Evolutionary conservation across 805 yeast species (phyloP).

Genomic region (Hanseniaspora guilliermondii): DNA sequence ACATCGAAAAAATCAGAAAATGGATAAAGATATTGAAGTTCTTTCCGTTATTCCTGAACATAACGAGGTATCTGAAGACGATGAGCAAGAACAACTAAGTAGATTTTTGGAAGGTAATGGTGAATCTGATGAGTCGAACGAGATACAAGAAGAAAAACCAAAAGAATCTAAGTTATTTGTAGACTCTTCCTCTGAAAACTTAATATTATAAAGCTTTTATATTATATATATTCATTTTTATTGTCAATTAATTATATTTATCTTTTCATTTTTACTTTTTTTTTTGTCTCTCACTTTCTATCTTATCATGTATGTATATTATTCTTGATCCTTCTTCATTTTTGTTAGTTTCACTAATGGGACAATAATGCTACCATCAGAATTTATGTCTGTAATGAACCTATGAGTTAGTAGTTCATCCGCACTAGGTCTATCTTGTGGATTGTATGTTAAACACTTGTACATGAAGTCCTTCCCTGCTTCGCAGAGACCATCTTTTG

Average conservation of each 20-base stretch:
- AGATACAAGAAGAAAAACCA: background rate
- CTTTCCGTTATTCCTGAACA: background rate
- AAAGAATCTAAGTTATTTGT: background rate
- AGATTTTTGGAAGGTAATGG: slow-evolving; percentile 10
- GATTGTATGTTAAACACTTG: slow-evolving; percentile 70
- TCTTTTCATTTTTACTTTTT: too few relatives aligned
- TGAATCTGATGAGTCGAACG: background rate
- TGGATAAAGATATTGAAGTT: background rate
- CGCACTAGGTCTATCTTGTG: slow-evolving; percentile 70
- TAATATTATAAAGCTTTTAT: too few relatives aligned
- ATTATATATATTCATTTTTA: too few relatives aligned
- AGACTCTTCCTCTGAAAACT: background rate
- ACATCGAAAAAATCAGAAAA: slow-evolving; percentile 20
- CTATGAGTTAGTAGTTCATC: slow-evolving; percentile 54
- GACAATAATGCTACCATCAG: slow-evolving; percentile 47
- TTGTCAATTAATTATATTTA: too few relatives aligned
- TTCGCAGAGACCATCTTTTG: slow-evolving; percentile 65
- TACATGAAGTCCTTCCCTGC: slow-evolving; percentile 58
- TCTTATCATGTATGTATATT: background rate
- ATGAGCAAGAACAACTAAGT: slow-evolving; percentile 2
- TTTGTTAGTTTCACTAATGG: slow-evolving; percentile 67
- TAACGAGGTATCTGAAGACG: background rate
- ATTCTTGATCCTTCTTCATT: slow-evolving; percentile 43
- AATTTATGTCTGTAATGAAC: slow-evolving; percentile 47
- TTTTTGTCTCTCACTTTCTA: background rate